Evolutionary conservation across 768 basidiomycete genomes (phyloP).

Genomic region (Serendipita vermifera): DNA sequence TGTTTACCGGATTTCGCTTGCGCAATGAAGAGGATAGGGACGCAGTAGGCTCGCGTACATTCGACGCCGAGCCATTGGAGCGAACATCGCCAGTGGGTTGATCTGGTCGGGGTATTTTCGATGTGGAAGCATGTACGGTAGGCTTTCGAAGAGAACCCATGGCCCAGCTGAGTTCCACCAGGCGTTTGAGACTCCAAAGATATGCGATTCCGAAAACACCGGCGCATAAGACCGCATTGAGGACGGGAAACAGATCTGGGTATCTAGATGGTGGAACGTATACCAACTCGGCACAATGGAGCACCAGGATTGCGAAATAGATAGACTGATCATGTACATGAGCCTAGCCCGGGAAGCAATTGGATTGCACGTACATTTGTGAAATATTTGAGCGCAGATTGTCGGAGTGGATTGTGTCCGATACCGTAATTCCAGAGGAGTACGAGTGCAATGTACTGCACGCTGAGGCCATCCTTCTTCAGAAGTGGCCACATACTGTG

Average conservation of each 20-base stretch:
- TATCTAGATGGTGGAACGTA: slow-evolving; percentile 57
- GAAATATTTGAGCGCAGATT: slow-evolving; percentile 32
- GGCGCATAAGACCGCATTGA: slow-evolving; percentile 72
- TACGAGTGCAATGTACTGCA: slow-evolving; percentile 58
- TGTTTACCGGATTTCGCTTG: too few relatives aligned
- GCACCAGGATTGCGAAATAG: slow-evolving; percentile 38
- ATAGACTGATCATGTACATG: slow-evolving; percentile 28
- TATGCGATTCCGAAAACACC: slow-evolving; percentile 72
- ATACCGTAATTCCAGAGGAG: slow-evolving; percentile 73
- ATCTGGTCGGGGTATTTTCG: too few relatives aligned
- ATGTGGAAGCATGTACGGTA: too few relatives aligned
- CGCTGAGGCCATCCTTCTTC: slow-evolving; percentile 57
- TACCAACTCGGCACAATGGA: slow-evolving; percentile 55
- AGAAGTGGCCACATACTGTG: slow-evolving; percentile 86
- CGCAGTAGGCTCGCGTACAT: too few relatives aligned
- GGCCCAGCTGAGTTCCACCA: slow-evolving; percentile 72
- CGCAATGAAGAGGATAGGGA: too few relatives aligned
- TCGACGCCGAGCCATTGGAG: too few relatives aligned
- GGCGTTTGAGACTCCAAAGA: slow-evolving; percentile 79
- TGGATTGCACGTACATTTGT: slow-evolving; percentile 16
- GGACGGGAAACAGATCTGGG: slow-evolving; percentile 72
- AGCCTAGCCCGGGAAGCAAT: not conserved
- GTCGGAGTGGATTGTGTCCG: slow-evolving; percentile 56
- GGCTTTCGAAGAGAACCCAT: slow-evolving; percentile 28
- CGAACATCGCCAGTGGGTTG: too few relatives aligned